Percentiles rank a stretch among this genome's conserved stretches.
These are phyloP conservation scores for Eustoma russellianum DNA, from an alignment of 257 asterid genomes.

Conservation along the genomic window DNA sequence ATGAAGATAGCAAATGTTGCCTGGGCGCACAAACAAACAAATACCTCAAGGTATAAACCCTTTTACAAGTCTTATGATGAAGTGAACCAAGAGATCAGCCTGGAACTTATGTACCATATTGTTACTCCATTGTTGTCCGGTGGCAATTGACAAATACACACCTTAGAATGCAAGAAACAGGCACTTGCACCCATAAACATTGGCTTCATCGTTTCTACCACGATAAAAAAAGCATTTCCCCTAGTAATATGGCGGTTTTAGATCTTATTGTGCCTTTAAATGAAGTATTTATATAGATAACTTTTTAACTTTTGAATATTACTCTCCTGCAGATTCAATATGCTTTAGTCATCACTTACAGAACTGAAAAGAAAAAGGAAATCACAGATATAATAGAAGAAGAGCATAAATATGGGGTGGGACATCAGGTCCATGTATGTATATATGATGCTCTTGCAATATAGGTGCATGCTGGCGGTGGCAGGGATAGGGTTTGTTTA, in stretches of 20 bases:
- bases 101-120: background rate
- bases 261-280: no score
- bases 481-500: slow-evolving; percentile 38
- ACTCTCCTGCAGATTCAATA: no score
- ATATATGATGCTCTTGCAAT: background rate
- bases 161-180: background rate
- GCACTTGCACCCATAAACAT: slow-evolving; percentile 5
- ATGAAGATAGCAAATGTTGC: background rate
- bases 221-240: background rate
- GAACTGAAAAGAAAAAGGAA: no score
- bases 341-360: no score
- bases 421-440: no score
- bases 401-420: no score
- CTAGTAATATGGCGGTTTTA: no score
- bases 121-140: background rate
- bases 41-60: background rate
- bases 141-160: background rate
- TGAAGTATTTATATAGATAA: no score
- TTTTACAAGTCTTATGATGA: background rate
- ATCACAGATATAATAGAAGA: no score
- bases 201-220: slow-evolving; percentile 1
- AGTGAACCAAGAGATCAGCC: background rate
- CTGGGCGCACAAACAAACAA: background rate
- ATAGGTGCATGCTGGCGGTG: slow-evolving; percentile 38
- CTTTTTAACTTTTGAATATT: no score